A percentile compares a stretch with the other conserved stretches of the same genome.
These are phyloP conservation scores for Cinnamomum chago DNA, from an alignment of 164 flowering plant species.

Conservation along the genomic window DNA sequence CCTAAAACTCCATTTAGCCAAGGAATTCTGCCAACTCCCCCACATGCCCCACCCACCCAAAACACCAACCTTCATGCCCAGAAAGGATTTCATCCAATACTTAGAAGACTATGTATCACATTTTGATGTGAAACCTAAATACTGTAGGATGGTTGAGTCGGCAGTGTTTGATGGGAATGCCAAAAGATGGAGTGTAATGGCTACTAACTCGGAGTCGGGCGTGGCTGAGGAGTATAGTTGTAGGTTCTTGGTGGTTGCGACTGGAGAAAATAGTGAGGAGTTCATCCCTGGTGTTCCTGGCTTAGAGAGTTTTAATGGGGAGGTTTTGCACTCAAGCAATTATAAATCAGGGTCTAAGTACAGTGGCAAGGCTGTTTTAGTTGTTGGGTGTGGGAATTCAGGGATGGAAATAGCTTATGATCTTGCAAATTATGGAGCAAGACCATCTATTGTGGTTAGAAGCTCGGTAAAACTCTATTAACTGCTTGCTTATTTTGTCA, in stretches of 20 bases:
- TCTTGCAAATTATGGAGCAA: slow-evolving; percentile 38
- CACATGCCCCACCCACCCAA: slow-evolving; percentile 17
- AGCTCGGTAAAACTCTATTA: background rate
- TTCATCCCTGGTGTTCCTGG: slow-evolving; percentile 42
- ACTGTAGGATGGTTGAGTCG: slow-evolving; percentile 16
- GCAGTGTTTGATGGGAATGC: background rate
- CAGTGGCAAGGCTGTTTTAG: slow-evolving; percentile 37
- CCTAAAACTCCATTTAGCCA: slow-evolving; percentile 33
- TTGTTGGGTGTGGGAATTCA: slow-evolving; percentile 74
- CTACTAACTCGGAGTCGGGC: background rate
- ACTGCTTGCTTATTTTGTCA: too few species aligned
- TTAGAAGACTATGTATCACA: slow-evolving; percentile 26
- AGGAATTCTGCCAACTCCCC: slow-evolving; percentile 39
- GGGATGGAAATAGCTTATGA: slow-evolving; percentile 74
- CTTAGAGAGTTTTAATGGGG: slow-evolving; percentile 30
- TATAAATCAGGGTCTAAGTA: slow-evolving; percentile 39
- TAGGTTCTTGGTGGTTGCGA: slow-evolving; percentile 52
- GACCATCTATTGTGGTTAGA: slow-evolving; percentile 28
- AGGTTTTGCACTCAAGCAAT: slow-evolving; percentile 36
- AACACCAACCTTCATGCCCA: slow-evolving; percentile 25
- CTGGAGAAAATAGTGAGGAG: slow-evolving; percentile 43
- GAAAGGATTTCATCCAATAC: slow-evolving; percentile 22
- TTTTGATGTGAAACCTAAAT: slow-evolving; percentile 24
- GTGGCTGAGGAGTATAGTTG: slow-evolving; percentile 28
- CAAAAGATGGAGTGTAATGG: slow-evolving; percentile 3